phyloP scores from a whole-genome alignment of 1,139 yeast genomes.

The Yamadazyma friedrichii region DNA sequence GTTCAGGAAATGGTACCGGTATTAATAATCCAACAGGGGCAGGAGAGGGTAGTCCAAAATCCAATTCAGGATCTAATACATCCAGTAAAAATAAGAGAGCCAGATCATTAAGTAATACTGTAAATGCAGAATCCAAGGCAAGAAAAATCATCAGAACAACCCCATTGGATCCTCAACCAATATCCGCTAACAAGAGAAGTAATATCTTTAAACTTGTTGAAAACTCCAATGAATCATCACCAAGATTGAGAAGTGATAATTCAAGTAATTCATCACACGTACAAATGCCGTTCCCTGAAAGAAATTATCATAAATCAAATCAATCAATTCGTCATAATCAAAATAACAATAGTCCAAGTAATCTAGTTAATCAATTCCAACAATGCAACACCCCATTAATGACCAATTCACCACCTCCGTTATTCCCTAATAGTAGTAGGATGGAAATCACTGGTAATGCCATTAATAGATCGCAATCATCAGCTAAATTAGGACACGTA shows the following conservation, averaged over 20 bases:
- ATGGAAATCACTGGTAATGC: slow-evolving; percentile 20
- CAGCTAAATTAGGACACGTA: slow-evolving; percentile 3
- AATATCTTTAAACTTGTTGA: slow-evolving; percentile 39
- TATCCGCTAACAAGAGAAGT: slow-evolving; percentile 42
- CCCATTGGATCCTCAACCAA: slow-evolving; percentile 82
- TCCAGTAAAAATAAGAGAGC: slow-evolving; percentile 34
- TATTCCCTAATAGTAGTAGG: slow-evolving; percentile 8
- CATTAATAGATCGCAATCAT: slow-evolving; percentile 12
- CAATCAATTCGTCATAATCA: too few species aligned
- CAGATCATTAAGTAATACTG: slow-evolving; percentile 51
- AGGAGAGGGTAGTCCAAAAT: slow-evolving; percentile 22
- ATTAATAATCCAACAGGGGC: neutral
- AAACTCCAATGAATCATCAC: slow-evolving; percentile 33
- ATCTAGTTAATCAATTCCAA: too few species aligned
- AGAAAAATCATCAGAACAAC: slow-evolving; percentile 71
- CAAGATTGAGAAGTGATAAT: slow-evolving; percentile 13
- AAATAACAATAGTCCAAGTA: too few species aligned
- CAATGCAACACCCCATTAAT: neutral
- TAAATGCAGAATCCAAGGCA: slow-evolving; percentile 68
- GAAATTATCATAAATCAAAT: too few species aligned
- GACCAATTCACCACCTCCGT: slow-evolving; percentile 13
- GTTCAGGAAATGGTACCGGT: neutral
- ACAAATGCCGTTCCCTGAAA: slow-evolving; percentile 2
- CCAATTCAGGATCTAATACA: slow-evolving; percentile 38
- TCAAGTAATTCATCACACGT: slow-evolving; percentile 2